These are phyloP conservation scores for Forsythia suspensa DNA, from an alignment of 257 asterid genomes.

Conservation along the genomic window DNA sequence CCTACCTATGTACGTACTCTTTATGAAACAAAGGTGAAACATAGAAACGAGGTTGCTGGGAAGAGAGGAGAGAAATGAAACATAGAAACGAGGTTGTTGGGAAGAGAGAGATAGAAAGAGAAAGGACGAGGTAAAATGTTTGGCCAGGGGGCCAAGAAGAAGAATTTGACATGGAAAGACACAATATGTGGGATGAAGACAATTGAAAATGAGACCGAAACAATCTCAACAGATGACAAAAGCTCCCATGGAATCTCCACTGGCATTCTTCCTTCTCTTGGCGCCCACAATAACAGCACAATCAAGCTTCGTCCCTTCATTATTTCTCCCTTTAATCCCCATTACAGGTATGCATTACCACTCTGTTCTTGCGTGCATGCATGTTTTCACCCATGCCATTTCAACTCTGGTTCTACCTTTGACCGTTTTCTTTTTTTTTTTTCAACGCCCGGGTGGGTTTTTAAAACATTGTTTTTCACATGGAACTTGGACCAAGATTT, in stretches of 20 bases:
- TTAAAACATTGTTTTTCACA: too few relatives aligned
- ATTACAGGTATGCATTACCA: conserved; percentile 41
- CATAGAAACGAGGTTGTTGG: too few relatives aligned
- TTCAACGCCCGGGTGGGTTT: too few relatives aligned
- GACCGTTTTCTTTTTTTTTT: background rate
- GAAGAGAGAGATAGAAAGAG: too few relatives aligned
- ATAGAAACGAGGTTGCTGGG: too few relatives aligned
- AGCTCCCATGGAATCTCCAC: conserved; percentile 19
- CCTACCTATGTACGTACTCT: too few relatives aligned
- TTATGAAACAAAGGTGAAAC: too few relatives aligned
- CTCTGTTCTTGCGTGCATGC: too few relatives aligned
- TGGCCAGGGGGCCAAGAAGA: background rate
- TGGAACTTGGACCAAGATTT: conserved; percentile 2
- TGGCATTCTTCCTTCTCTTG: conserved; percentile 57
- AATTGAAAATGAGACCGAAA: background rate
- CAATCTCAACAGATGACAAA: background rate
- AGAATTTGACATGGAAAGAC: background rate
- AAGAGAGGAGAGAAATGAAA: too few relatives aligned
- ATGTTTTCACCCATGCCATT: background rate
- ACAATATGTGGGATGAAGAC: background rate
- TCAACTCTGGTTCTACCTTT: background rate
- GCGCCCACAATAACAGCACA: conserved; percentile 43
- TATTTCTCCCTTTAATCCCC: conserved; percentile 53
- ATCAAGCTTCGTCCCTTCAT: conserved; percentile 42
- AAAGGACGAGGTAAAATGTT: too few relatives aligned